Evolutionary conservation across 495 filamentous ascomycete genomes (phyloP).

Genomic region (Parathielavia hyrcaniae): DNA sequence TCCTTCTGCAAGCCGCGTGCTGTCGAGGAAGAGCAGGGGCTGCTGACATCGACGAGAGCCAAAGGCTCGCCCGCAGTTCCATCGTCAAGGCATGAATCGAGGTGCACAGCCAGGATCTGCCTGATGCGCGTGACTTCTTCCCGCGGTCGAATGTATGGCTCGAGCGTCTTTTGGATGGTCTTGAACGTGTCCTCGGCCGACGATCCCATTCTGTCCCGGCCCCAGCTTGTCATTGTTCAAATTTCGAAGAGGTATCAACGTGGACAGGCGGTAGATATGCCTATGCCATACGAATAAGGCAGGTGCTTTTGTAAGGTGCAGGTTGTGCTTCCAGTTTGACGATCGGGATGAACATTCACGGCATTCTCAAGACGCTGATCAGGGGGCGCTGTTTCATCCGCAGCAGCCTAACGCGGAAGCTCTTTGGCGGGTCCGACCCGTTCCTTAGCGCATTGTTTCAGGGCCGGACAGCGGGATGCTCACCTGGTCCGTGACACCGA

Average conservation of each 20-base stretch:
- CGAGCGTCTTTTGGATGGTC: conserved; percentile 27
- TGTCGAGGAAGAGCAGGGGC: conserved; percentile 19
- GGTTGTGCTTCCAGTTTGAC: not conserved
- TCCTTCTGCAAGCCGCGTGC: conserved; percentile 38
- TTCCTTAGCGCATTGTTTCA: not conserved
- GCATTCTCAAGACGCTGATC: too few species aligned
- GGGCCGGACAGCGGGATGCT: not conserved
- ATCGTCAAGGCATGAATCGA: conserved; percentile 32
- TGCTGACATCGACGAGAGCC: conserved; percentile 33
- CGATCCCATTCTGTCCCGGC: not conserved
- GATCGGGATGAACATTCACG: too few species aligned
- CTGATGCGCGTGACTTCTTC: conserved; percentile 41
- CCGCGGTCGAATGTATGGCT: conserved; percentile 38
- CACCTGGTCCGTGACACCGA: conserved; percentile 3
- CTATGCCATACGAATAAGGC: too few species aligned
- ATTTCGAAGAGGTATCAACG: not conserved
- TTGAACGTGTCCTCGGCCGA: conserved; percentile 18
- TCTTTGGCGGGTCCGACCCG: not conserved
- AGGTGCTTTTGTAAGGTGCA: too few species aligned
- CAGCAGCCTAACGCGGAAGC: too few species aligned
- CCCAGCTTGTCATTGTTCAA: not conserved
- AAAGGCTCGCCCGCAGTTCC: conserved; percentile 32
- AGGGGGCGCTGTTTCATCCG: too few species aligned
- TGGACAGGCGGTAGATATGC: not conserved
- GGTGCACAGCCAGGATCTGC: conserved; percentile 37